phyloP scores from a whole-genome alignment of 225 moss, liverwort and hornwort species.

The Lunularia cruciata region DNA sequence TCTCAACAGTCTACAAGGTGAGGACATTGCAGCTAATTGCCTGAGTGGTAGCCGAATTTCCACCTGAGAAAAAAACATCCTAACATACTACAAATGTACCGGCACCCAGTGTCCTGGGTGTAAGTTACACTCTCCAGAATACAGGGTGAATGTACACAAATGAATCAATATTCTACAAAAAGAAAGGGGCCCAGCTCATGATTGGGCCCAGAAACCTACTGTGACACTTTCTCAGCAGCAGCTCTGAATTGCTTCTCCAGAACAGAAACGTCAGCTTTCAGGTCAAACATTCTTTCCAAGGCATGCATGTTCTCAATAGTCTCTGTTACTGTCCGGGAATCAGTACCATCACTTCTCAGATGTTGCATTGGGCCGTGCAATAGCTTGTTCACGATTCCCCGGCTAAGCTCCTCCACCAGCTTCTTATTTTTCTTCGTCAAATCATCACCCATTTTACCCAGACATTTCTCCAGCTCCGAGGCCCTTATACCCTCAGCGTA shows the following conservation, averaged over 20 bases:
- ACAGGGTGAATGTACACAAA: constrained; percentile 24
- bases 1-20: constrained; percentile 25
- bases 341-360: constrained; percentile 70
- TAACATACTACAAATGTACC: constrained; percentile 25
- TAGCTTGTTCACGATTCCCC: constrained; percentile 89
- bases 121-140: constrained; percentile 4
- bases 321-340: constrained; percentile 67
- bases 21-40: constrained; percentile 14
- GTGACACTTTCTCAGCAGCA: constrained; percentile 28
- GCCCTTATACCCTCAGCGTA: constrained; percentile 78
- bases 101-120: constrained; percentile 2
- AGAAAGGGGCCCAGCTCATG: neutral
- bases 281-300: constrained; percentile 80
- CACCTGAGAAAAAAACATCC: constrained; percentile 8
- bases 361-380: constrained; percentile 90
- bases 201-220: constrained; percentile 9
- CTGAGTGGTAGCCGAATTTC: constrained; percentile 16
- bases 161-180: constrained; percentile 27
- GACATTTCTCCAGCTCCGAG: constrained; percentile 75
- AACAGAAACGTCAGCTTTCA: constrained; percentile 33
- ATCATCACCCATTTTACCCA: constrained; percentile 85
- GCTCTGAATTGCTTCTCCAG: constrained; percentile 38
- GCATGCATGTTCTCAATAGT: constrained; percentile 87
- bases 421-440: constrained; percentile 69
- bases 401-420: constrained; percentile 74